Evolutionary conservation across 345 rosid genomes (phyloP).

Genomic region (Linum trigynum): DNA sequence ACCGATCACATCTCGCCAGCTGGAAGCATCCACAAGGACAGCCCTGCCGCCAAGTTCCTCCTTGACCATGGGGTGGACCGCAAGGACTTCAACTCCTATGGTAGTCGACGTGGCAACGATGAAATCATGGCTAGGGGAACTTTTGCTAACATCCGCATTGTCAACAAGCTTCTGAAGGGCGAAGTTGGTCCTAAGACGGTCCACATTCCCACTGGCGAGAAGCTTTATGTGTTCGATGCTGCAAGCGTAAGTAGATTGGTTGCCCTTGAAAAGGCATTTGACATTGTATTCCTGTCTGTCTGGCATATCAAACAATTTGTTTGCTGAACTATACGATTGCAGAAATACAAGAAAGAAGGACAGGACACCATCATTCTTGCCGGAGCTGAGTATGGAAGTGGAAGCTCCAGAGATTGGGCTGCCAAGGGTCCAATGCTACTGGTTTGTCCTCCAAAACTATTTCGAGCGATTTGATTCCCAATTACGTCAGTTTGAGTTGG

Average conservation of each 20-base stretch:
- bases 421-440: constrained; percentile 97
- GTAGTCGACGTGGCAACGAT: constrained; percentile 98
- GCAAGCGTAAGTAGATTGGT: constrained; percentile 51
- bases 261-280: too few species aligned
- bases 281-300: not conserved
- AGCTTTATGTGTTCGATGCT: constrained; percentile 84
- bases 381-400: constrained; percentile 98
- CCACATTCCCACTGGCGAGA: constrained; percentile 93
- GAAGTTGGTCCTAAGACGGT: constrained; percentile 94
- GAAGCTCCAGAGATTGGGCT: constrained; percentile 99
- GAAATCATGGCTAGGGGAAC: constrained; percentile 98
- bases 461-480: not conserved
- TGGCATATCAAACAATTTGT: not conserved
- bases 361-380: constrained; percentile 78
- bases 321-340: constrained; percentile 15
- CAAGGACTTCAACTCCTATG: constrained; percentile 91
- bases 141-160: constrained; percentile 94
- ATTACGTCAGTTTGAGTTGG: not conserved
- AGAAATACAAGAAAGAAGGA: constrained; percentile 78
- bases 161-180: constrained; percentile 92
- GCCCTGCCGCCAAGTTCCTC: constrained; percentile 87
- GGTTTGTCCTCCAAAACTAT: constrained; percentile 31
- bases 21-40: constrained; percentile 92
- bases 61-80: constrained; percentile 64
- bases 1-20: constrained; percentile 99